Evolutionary conservation across 1,284 basidiomycete species (phyloP).

Genomic region (Boletus mariae): DNA sequence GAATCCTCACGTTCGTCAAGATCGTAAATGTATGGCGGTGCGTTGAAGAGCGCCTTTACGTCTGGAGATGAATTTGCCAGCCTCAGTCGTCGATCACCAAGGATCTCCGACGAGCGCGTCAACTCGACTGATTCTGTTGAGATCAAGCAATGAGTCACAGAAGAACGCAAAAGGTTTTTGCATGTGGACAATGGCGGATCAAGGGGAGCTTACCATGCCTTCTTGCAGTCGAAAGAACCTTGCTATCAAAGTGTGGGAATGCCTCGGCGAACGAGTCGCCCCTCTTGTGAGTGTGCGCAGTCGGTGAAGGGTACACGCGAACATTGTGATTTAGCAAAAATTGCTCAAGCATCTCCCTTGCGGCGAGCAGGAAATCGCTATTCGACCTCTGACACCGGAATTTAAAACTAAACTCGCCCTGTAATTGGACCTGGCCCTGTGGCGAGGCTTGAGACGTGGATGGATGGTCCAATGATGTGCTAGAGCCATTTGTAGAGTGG

Average conservation of each 20-base stretch:
- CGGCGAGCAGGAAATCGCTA: slow-evolving; percentile 86
- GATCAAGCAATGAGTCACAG: slow-evolving; percentile 14
- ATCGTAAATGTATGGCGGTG: slow-evolving; percentile 72
- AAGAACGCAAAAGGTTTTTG: not conserved
- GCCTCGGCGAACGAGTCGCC: slow-evolving; percentile 93
- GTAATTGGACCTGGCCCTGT: slow-evolving; percentile 39
- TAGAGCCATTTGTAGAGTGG: slow-evolving; percentile 32
- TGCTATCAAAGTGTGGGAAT: slow-evolving; percentile 96
- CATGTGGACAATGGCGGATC: slow-evolving; percentile 5
- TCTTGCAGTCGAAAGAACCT: slow-evolving; percentile 77
- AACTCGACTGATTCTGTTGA: slow-evolving; percentile 69
- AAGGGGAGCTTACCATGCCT: slow-evolving; percentile 53
- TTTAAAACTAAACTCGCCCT: slow-evolving; percentile 87
- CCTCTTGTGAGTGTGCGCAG: slow-evolving; percentile 70
- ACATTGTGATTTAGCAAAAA: slow-evolving; percentile 84
- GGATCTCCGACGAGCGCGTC: slow-evolving; percentile 63
- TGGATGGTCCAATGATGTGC: slow-evolving; percentile 27
- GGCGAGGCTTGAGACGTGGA: slow-evolving; percentile 31
- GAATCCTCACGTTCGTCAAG: slow-evolving; percentile 67
- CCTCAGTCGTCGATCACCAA: slow-evolving; percentile 73
- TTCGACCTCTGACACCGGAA: slow-evolving; percentile 94
- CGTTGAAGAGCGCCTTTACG: slow-evolving; percentile 92
- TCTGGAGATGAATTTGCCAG: slow-evolving; percentile 88
- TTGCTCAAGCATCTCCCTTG: slow-evolving; percentile 90
- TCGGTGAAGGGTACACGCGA: slow-evolving; percentile 72